Evolutionary conservation across 768 basidiomycete species (phyloP), one percentile per base, ranked within the genome.

Genomic region (Dendrothele bispora): DNA sequence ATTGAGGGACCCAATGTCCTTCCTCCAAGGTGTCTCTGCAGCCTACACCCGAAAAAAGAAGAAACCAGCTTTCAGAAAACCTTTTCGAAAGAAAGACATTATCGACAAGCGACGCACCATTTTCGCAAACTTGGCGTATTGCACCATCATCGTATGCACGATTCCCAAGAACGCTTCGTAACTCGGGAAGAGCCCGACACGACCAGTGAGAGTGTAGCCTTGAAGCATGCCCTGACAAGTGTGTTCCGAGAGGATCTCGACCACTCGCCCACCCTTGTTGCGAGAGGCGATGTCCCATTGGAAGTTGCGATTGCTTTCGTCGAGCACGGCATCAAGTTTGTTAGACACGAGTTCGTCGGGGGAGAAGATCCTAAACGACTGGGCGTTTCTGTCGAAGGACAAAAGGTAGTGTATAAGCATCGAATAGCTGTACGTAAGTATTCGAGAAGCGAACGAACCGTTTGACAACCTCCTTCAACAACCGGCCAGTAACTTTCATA

Each of bases 101-200:
- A 15, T 25, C 30, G 15, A 27, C n/a, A 8, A 41, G 25, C 20
- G 30, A 54, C 71, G 48, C 4, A 79, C 87, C 79, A 92, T 89
- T 69, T 95, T 94, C 42, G 78, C 64, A 66, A 95, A 95, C 65
- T 95, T 95, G 70, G 82, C 75, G 62, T 94, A 94, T 58, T 90
- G 88, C 3, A 88, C 85, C 80, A 87, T 84, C 91, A 93, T 92
- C 15, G 91, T 94, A 46, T 87, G 84, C 22, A 94, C 66, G 63
- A 94, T 94, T 36, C 91, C 91, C 36, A 94, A 72, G 78, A 95
- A 97, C 0, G 90, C 86, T 62, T 95, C 93, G 63, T 95, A 94
- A 24, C 83, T 86, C 2, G 93, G 91, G 79, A 95, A 91, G 27
- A 95, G 72, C 11, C 82, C 91, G 0, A 85, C 87, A 32, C 86